A percentile compares a stretch with the other conserved stretches of the same genome.
Conservation (phyloP, 495 filamentous ascomycete genomes). For the Corynascus novoguineensis region DNA sequence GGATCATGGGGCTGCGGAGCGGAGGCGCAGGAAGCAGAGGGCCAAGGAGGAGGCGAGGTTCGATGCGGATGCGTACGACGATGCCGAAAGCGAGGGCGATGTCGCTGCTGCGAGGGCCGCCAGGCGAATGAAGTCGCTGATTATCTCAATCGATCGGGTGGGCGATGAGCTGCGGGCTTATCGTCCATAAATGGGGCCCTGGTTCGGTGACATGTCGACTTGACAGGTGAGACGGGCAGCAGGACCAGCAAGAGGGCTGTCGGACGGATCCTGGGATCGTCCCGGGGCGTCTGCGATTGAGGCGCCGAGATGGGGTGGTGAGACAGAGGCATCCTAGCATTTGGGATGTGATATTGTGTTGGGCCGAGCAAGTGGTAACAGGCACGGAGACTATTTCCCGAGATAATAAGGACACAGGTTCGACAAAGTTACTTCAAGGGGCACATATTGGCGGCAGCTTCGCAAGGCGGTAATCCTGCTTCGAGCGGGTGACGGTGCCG, state of each 20-base stretch:
- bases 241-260: neutral
- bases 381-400: neutral
- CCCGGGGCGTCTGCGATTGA: neutral
- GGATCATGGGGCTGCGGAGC: slow-evolving; percentile 20
- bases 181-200: slow-evolving; percentile 1
- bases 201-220: neutral
- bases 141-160: slow-evolving; percentile 16
- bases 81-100: neutral
- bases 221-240: no score
- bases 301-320: neutral
- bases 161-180: slow-evolving; percentile 11
- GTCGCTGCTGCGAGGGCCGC: neutral
- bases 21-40: slow-evolving; percentile 7
- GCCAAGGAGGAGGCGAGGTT: slow-evolving; percentile 9
- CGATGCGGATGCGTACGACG: slow-evolving; percentile 2
- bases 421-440: neutral
- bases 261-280: neutral
- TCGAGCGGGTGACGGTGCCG: neutral
- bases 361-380: neutral
- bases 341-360: slow-evolving; percentile 1
- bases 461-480: neutral
- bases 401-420: neutral
- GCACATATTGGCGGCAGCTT: neutral
- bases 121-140: slow-evolving; percentile 10
- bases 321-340: neutral